A percentile compares a stretch with the other conserved stretches of the same genome.
phyloP scores from a whole-genome alignment of 2,329 filamentous ascomycete species.

The Penicillium fuscoglaucum region DNA sequence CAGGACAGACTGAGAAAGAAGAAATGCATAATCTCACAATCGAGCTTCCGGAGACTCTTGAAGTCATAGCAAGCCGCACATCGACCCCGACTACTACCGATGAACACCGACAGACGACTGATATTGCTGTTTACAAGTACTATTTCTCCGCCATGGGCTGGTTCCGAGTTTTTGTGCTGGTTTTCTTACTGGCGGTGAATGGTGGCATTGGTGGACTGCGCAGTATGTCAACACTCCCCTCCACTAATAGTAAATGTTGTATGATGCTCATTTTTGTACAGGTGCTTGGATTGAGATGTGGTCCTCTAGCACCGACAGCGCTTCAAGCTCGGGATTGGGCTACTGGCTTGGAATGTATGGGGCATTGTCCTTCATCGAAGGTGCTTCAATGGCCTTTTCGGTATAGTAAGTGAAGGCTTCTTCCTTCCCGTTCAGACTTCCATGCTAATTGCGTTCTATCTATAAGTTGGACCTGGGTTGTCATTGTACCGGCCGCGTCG shows the following conservation, averaged over 20 bases:
- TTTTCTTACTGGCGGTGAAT: conserved; percentile 15
- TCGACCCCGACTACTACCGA: not conserved
- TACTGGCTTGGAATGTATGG: conserved; percentile 24
- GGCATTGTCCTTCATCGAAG: conserved; percentile 1
- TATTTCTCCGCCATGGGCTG: conserved; percentile 26
- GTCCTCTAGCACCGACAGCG: conserved; percentile 17
- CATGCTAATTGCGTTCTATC: not conserved
- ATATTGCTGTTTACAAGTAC: conserved; percentile 22
- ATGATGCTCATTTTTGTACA: not conserved
- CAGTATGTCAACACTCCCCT: no score
- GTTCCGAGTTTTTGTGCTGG: conserved; percentile 14
- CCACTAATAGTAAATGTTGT: not conserved
- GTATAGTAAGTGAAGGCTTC: no score
- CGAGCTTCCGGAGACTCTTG: not conserved
- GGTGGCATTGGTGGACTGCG: no score
- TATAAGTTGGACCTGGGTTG: conserved; percentile 16
- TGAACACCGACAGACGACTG: conserved; percentile 1
- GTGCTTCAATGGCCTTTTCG: no score
- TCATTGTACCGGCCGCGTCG: conserved; percentile 20
- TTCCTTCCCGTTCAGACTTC: not conserved
- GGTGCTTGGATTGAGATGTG: conserved; percentile 21
- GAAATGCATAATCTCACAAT: not conserved
- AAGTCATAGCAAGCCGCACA: no score
- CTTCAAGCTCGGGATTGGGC: conserved; percentile 8
- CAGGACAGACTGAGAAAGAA: no score